Evolutionary conservation across 495 filamentous ascomycete genomes (phyloP), one percentile per base, ranked within the genome.

Genomic region (Podospora bellae-mahoneyi): DNA sequence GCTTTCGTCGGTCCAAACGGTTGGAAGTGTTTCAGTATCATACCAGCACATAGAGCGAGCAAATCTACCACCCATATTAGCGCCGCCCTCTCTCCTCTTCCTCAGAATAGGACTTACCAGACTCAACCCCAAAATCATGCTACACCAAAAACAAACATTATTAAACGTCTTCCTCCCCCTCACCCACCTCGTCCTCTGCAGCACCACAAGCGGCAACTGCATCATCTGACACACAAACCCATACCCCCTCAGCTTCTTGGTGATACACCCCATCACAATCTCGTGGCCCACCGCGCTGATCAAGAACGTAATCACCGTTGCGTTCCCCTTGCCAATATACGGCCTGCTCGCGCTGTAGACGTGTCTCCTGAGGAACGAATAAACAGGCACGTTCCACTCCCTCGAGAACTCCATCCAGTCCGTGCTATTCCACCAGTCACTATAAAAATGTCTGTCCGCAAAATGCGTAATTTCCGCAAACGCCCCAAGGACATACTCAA

Each of bases 361-460:
- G 77, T 99, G 95, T 15, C 95, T 87, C 9, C 95, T 88, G 71
- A 99, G 89, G 83, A 97, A 99, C 76, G 94, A 90, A 82, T 99
- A 96, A n/a, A 99, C 95, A 60, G 95, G 95, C 57, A 96, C 89
- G 76, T 99, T 99, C 95, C 95, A 99, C 81, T 98, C 93, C 65
- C 95, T 86, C 20, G 90, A 94, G 79, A 99, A 99, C 78, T 99
- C 95, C 67, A 99, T 89, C 94, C 93, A 92, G 81, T 92, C 89
- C 66, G 88, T 89, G 64, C 81, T 85, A 79, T 92, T 92, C 94
- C 94, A 98, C 94, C 94, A 98, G 82, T 98, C 94, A 28, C 90
- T 89, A 78, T 97, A 98, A 79, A 98, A 98, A 77, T 95, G 93
- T 10, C 94, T 87, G 77, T 98, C 94, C 23, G 91, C 94, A 72